These are phyloP conservation scores for Litsea cubeba DNA, from an alignment of 164 flowering plant species.

Conservation along the genomic window DNA sequence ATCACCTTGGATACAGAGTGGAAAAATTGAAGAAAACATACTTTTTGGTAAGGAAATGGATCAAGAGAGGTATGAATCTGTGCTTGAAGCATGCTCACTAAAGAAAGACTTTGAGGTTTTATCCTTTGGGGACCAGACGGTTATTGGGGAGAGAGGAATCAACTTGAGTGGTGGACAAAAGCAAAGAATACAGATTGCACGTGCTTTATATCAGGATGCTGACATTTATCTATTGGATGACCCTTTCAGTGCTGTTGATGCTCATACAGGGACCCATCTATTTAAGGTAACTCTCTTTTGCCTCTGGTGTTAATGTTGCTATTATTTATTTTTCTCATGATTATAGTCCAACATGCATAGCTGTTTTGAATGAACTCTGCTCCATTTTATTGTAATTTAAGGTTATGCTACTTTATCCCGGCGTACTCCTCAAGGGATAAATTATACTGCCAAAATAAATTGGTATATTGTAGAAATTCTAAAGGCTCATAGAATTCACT, in stretches of 20 bases:
- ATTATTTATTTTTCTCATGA: not conserved
- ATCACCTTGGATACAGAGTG: slow-evolving; percentile 92
- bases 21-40: slow-evolving; percentile 75
- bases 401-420: too few species aligned
- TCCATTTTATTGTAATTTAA: too few species aligned
- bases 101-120: slow-evolving; percentile 76
- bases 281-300: slow-evolving; percentile 46
- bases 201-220: slow-evolving; percentile 83
- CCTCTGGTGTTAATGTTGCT: not conserved
- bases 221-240: slow-evolving; percentile 83
- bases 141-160: slow-evolving; percentile 90
- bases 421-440: too few species aligned
- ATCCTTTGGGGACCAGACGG: slow-evolving; percentile 73
- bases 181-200: too few species aligned
- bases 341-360: not conserved
- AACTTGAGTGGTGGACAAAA: too few species aligned
- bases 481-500: too few species aligned
- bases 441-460: too few species aligned
- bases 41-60: slow-evolving; percentile 79
- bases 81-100: slow-evolving; percentile 70
- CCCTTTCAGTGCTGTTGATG: slow-evolving; percentile 95
- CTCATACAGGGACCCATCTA: slow-evolving; percentile 82
- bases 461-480: too few species aligned
- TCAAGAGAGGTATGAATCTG: slow-evolving; percentile 53
- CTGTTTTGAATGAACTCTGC: too few species aligned